Conservation (phyloP, 768 basidiomycete species). For the Hirschioporus abietinus region DNA sequence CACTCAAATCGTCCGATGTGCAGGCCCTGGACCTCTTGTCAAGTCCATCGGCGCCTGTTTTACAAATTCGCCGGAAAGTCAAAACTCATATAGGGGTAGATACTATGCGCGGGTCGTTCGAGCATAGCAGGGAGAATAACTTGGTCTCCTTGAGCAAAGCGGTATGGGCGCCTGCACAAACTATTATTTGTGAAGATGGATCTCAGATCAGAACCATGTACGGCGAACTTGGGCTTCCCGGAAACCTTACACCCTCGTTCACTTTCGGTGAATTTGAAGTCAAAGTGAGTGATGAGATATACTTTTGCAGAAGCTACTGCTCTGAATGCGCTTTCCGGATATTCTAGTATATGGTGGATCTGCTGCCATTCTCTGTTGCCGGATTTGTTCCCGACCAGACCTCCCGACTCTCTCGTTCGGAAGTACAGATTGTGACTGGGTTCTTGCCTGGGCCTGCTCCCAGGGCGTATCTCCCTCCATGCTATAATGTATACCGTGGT, state of each 20-base stretch:
- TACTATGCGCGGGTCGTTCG: not conserved
- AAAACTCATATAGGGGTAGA: not conserved
- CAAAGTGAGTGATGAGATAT: not conserved
- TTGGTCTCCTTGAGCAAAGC: not conserved
- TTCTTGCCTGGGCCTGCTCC: conserved; percentile 34
- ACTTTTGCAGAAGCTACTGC: not conserved
- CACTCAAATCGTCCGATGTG: conserved; percentile 36
- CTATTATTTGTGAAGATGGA: not conserved
- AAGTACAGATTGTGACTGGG: conserved; percentile 34
- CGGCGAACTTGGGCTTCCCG: conserved; percentile 36
- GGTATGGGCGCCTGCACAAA: not conserved
- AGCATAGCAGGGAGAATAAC: not conserved
- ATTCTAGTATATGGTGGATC: conserved; percentile 38
- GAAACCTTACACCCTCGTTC: conserved; percentile 2
- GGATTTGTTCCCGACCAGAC: conserved; percentile 32
- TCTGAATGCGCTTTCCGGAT: not conserved
- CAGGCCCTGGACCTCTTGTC: conserved; percentile 48
- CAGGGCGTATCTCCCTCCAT: conserved; percentile 46
- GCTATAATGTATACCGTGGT: conserved; percentile 24
- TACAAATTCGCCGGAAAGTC: conserved; percentile 36
- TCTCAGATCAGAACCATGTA: conserved; percentile 29
- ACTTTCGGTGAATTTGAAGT: not conserved
- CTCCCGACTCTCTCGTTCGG: conserved; percentile 31
- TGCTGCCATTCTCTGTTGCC: conserved; percentile 36
- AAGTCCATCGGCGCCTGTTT: conserved; percentile 30